phyloP scores from a whole-genome alignment of 129 eudicot species.

The Saposhnikovia divaricata region DNA sequence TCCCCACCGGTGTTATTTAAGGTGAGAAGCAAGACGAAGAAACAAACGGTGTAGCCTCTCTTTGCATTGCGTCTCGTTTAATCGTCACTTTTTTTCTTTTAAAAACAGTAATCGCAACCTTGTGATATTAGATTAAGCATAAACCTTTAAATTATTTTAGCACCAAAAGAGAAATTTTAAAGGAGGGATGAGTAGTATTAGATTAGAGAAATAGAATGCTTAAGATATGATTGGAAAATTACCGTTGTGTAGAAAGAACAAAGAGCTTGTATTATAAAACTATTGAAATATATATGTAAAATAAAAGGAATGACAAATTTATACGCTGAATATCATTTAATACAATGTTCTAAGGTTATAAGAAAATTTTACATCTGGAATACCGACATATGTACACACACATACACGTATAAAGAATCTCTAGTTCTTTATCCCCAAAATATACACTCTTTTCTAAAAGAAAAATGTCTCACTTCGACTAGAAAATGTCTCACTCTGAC shows the following conservation, averaged over 20 bases:
- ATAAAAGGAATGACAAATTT: not conserved
- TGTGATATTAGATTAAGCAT: not conserved
- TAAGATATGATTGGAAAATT: not conserved
- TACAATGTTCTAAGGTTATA: not conserved
- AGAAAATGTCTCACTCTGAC: not conserved
- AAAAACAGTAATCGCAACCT: not conserved
- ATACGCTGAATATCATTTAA: not conserved
- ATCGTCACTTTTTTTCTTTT: too few relatives aligned
- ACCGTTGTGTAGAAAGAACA: not conserved
- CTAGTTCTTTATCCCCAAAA: not conserved
- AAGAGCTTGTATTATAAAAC: not conserved
- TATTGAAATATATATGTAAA: not conserved
- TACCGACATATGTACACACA: not conserved
- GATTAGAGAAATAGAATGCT: not conserved
- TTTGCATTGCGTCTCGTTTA: too few relatives aligned
- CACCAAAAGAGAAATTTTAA: not conserved
- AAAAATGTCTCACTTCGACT: not conserved
- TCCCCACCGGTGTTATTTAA: not conserved
- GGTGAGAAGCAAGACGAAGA: too few relatives aligned
- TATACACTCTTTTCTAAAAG: not conserved
- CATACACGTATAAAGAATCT: not conserved
- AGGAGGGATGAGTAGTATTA: not conserved
- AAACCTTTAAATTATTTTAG: too few relatives aligned
- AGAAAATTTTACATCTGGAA: not conserved
- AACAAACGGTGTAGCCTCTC: too few relatives aligned